Percentiles rank a stretch among this genome's conserved stretches.
Evolutionary conservation across 1,284 basidiomycete species (phyloP).

Genomic region (Mycena citricolor): DNA sequence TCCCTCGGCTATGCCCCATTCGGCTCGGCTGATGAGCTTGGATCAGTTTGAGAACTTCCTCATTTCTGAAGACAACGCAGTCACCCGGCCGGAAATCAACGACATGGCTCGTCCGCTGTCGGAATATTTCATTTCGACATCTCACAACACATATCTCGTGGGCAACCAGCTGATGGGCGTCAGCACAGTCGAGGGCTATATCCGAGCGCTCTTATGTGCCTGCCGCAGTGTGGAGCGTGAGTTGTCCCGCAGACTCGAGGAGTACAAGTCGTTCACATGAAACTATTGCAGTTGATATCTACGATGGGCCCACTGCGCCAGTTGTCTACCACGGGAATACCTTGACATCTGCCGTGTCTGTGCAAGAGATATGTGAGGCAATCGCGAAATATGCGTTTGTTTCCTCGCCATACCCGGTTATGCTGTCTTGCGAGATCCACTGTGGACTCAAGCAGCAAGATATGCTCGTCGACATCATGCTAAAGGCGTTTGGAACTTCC

Average conservation of each 20-base stretch:
- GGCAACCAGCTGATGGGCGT: constrained; percentile 93
- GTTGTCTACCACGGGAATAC: constrained; percentile 91
- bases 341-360: constrained; percentile 81
- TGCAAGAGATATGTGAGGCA: constrained; percentile 83
- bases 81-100: constrained; percentile 11
- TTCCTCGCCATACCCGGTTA: constrained; percentile 88
- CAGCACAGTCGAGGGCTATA: constrained; percentile 92
- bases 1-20: not conserved
- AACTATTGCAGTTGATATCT: constrained; percentile 80
- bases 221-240: constrained; percentile 91
- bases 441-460: constrained; percentile 84
- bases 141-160: constrained; percentile 97
- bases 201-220: constrained; percentile 81
- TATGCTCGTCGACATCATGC: constrained; percentile 77
- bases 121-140: constrained; percentile 92
- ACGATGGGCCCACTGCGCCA: constrained; percentile 84
- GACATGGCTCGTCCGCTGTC: constrained; percentile 76
- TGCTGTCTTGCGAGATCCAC: constrained; percentile 94
- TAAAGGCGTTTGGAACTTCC: constrained; percentile 75
- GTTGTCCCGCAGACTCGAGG: constrained; percentile 32
- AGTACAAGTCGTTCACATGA: constrained; percentile 30
- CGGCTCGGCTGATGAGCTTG: constrained; percentile 10
- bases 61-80: constrained; percentile 15
- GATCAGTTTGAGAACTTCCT: constrained; percentile 20
- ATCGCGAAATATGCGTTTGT: constrained; percentile 94